These are phyloP conservation scores for Corynascus novoguineensis DNA, from an alignment of 495 filamentous ascomycete genomes.

Conservation along the genomic window DNA sequence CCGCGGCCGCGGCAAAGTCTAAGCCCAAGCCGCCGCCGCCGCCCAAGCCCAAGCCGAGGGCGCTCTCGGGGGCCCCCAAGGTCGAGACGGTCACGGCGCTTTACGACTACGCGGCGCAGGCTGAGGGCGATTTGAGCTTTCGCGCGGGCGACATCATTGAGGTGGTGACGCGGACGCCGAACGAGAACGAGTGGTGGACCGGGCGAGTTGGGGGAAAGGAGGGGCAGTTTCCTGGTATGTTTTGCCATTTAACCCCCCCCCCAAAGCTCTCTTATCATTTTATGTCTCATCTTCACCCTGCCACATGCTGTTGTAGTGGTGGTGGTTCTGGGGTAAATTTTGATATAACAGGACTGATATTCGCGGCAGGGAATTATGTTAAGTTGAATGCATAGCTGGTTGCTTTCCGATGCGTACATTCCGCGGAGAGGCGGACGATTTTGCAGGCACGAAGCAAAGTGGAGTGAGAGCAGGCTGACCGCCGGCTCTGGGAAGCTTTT, in stretches of 20 bases:
- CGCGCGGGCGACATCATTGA: constrained; percentile 86
- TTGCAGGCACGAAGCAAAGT: background rate
- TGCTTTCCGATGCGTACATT: background rate
- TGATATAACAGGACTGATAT: background rate
- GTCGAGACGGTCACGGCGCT: constrained; percentile 74
- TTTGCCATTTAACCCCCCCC: too few relatives aligned
- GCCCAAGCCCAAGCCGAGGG: constrained; percentile 79
- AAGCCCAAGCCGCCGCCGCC: constrained; percentile 74
- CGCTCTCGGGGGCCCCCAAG: constrained; percentile 58
- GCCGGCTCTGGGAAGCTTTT: background rate
- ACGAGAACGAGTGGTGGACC: constrained; percentile 96
- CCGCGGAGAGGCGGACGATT: background rate
- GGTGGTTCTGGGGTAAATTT: background rate
- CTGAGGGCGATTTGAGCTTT: constrained; percentile 91
- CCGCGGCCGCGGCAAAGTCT: constrained; percentile 70
- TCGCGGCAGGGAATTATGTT: constrained; percentile 41
- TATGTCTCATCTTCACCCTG: background rate
- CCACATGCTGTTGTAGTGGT: background rate
- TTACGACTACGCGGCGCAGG: constrained; percentile 95
- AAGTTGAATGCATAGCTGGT: constrained; percentile 30
- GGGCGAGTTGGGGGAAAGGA: constrained; percentile 69
- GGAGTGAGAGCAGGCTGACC: background rate
- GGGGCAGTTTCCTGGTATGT: constrained; percentile 92
- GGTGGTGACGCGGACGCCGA: constrained; percentile 69
- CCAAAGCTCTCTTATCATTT: background rate